phyloP scores from a whole-genome alignment of 306 rosid species.

The Begonia masoniana region DNA sequence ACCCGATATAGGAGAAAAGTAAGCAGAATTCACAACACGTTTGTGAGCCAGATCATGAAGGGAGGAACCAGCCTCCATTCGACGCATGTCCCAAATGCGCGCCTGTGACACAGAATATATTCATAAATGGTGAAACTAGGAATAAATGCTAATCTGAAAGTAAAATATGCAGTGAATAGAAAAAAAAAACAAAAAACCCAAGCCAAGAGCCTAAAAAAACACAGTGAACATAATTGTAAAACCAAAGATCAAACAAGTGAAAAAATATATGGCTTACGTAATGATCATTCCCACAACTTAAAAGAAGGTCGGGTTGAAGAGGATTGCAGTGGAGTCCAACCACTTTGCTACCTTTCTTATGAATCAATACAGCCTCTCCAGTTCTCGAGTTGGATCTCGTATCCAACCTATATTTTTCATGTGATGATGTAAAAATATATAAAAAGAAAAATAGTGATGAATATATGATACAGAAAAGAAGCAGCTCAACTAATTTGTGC shows the following conservation, averaged over 20 bases:
- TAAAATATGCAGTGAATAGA: no score
- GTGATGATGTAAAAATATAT: neutral
- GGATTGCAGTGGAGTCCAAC: conserved; percentile 94
- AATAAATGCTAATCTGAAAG: neutral
- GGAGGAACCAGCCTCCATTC: conserved; percentile 51
- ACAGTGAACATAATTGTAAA: no score
- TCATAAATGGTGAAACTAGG: conserved; percentile 5
- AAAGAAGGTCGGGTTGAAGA: conserved; percentile 73
- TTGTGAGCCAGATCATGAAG: conserved; percentile 42
- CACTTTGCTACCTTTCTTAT: conserved; percentile 78
- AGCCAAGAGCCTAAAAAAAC: no score
- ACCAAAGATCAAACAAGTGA: neutral
- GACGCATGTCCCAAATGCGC: conserved; percentile 89
- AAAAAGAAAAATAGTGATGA: no score
- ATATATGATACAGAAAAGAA: conserved; percentile 1
- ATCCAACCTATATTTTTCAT: conserved; percentile 47
- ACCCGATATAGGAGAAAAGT: conserved; percentile 74
- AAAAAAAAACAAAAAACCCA: no score
- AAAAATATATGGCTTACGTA: conserved; percentile 38
- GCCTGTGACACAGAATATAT: conserved; percentile 39
- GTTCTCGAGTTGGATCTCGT: conserved; percentile 46
- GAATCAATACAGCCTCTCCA: conserved; percentile 68
- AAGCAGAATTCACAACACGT: conserved; percentile 92
- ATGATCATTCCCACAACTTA: conserved; percentile 94
- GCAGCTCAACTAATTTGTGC: neutral